Conservation (phyloP, 345 rosid species). For the Brassica juncea region DNA sequence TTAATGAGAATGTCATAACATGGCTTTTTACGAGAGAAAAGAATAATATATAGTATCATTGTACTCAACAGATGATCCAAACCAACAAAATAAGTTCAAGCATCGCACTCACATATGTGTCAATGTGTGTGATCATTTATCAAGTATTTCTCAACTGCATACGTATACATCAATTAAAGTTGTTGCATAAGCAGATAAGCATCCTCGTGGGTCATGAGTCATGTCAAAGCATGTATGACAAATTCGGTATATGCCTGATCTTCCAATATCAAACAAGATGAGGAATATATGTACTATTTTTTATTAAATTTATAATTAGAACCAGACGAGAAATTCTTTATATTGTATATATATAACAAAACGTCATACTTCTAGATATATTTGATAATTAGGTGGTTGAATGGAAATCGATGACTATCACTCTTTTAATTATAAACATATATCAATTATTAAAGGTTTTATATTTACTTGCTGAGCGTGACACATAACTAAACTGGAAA, state of each 20-base stretch:
- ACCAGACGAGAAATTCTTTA: not conserved
- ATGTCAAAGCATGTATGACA: conserved; percentile 21
- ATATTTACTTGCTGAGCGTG: not conserved
- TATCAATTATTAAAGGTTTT: not conserved
- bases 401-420: not conserved
- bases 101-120: conserved; percentile 16
- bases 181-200: conserved; percentile 32
- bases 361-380: not conserved
- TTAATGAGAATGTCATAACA: not conserved
- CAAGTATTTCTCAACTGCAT: conserved; percentile 30
- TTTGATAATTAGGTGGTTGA: not conserved
- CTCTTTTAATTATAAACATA: not conserved
- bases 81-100: conserved; percentile 18
- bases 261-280: not conserved
- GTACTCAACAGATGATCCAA: conserved; percentile 28
- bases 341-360: not conserved
- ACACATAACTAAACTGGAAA: conserved; percentile 11
- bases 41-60: not conserved
- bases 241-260: conserved; percentile 15
- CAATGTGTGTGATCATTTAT: not conserved
- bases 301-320: not conserved
- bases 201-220: conserved; percentile 12
- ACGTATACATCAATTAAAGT: conserved; percentile 26
- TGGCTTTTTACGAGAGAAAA: not conserved
- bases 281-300: not conserved